Evolutionary conservation across 2,329 filamentous ascomycete genomes (phyloP).

Genomic region (Esteya vermicola): DNA sequence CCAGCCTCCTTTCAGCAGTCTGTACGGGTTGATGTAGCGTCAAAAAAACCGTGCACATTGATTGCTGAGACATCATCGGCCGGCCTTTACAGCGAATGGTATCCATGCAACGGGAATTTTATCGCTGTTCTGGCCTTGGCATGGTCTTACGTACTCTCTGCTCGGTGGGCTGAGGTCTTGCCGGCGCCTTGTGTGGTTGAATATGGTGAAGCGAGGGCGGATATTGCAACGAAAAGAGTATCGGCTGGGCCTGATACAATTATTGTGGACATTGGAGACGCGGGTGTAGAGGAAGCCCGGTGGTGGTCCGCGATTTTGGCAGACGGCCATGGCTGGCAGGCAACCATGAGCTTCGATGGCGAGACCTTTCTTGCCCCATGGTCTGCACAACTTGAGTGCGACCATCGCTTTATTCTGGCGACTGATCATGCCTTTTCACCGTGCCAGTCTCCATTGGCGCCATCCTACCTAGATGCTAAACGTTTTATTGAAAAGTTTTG

Average conservation of each 20-base stretch:
- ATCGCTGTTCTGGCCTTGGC: slow-evolving; percentile 5
- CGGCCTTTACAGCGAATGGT: slow-evolving; percentile 2
- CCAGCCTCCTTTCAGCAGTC: slow-evolving; percentile 4
- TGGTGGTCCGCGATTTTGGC: slow-evolving; percentile 8
- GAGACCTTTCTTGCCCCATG: slow-evolving; percentile 10
- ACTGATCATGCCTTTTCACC: neutral
- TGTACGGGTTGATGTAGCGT: slow-evolving; percentile 4
- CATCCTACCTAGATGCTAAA: slow-evolving; percentile 9
- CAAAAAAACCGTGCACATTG: neutral
- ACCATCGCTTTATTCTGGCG: slow-evolving; percentile 1
- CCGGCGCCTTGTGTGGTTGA: slow-evolving; percentile 1
- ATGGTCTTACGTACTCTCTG: slow-evolving; percentile 6
- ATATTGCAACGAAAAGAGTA: neutral
- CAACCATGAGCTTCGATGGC: slow-evolving; percentile 5
- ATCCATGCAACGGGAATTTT: neutral
- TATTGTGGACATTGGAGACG: slow-evolving; percentile 6
- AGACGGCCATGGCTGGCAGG: slow-evolving; percentile 7
- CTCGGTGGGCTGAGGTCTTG: slow-evolving; percentile 5
- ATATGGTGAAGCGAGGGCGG: neutral
- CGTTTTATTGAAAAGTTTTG: slow-evolving; percentile 13
- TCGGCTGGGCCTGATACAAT: neutral
- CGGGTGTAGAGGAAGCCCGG: slow-evolving; percentile 2
- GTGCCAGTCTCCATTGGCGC: neutral
- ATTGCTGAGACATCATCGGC: neutral
- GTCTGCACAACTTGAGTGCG: slow-evolving; percentile 7